Evolutionary conservation across 306 rosid species (phyloP), one percentile per base, ranked within the genome.

Genomic region (Vigna nakashimae): DNA sequence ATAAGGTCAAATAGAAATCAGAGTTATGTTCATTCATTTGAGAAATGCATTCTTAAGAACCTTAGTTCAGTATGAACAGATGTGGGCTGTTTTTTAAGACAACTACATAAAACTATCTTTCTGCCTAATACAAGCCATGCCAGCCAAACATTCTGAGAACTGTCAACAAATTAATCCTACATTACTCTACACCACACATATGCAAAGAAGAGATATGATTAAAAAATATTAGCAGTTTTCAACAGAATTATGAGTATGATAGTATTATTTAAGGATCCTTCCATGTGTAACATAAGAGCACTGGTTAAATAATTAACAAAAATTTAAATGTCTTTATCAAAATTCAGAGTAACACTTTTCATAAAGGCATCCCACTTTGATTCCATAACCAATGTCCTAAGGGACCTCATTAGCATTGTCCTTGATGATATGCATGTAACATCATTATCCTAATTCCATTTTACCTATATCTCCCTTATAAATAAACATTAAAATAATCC

Each of bases 101-200:
- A 12, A 40, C 11, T 7, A 9, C 3, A 40, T 40, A 40, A 7
- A 40, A 40, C 45, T 40, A 40, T 40, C 45, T 40, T 40, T 40
- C 45, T 40, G 45, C 45, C 45, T 2, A 40, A 6, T 8, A 40
- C 10, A 40, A 8, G 45, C 45, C 11, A 40, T 40, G 45, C 45
- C 40, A 50, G 36, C 53, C 67, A 70, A 9, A 43, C 9, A 16
- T 51, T 51, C 22, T n/a, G 22, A 14, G 32, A 22, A 50, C 12
- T 58, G 13, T 17, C 18, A 6, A 58, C 38, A 32, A 67, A 65
- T 57, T 46, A 77, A 77, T 30, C 71, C 45, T 65, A 40, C 10
- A 49, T 48, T n/a, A 76, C 8, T 64, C 16, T 45, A 45, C 56
- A 20, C 71, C 66, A 58, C 50, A 64, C 22, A 67, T 51, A 81